Conservation (phyloP, 345 rosid species). For the Populus pruinosa region DNA sequence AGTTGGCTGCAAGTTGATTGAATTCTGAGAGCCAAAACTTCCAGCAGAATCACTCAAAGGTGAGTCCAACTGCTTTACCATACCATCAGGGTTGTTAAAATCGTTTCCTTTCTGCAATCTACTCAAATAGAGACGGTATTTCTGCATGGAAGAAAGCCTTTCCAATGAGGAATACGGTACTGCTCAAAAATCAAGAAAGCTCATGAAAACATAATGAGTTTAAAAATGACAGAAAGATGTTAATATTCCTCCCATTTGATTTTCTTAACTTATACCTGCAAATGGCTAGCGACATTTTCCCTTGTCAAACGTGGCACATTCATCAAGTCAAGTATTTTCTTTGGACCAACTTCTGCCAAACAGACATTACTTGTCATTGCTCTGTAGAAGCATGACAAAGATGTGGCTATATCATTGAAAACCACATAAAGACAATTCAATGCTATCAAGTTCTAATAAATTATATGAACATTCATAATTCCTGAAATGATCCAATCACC, state of each 20-base stretch:
- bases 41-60: conserved; percentile 42
- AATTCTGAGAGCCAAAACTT: conserved; percentile 37
- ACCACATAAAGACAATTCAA: conserved; percentile 10
- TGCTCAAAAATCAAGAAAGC: not conserved
- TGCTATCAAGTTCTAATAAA: not conserved
- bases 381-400: conserved; percentile 21
- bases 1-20: conserved; percentile 29
- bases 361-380: conserved; percentile 32
- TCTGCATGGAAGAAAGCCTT: conserved; percentile 45
- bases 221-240: not conserved
- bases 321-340: conserved; percentile 94
- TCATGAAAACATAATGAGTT: not conserved
- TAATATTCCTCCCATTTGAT: not conserved
- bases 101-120: conserved; percentile 74
- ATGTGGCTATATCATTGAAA: conserved; percentile 22
- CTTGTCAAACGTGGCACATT: conserved; percentile 91
- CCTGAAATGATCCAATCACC: conserved; percentile 1
- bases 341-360: conserved; percentile 94
- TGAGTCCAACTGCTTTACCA: conserved; percentile 56
- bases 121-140: conserved; percentile 88
- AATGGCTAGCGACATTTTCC: conserved; percentile 94
- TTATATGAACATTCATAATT: not conserved
- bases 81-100: conserved; percentile 38
- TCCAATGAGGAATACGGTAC: conserved; percentile 6
- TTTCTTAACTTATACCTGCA: conserved; percentile 52